Conservation (phyloP, 352 stramenopile genomes). For the Phytophthora colocasiae region DNA sequence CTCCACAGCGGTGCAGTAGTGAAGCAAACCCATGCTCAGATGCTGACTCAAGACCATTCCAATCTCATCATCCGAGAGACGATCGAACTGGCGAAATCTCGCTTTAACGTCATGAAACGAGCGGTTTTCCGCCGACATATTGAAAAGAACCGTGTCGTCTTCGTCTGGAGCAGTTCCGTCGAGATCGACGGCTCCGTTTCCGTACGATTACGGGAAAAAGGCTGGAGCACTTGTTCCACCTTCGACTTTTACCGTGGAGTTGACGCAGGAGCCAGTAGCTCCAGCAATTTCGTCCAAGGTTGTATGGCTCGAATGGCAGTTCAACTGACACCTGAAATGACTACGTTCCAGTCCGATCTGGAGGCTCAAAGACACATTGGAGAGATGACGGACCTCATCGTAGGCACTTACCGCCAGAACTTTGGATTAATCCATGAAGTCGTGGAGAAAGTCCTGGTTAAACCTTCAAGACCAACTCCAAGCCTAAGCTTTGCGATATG, state of each 20-base stretch:
- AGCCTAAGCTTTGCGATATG: not conserved
- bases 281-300: conserved; percentile 17
- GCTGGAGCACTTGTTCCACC: conserved; percentile 34
- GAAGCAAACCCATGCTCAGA: conserved; percentile 1
- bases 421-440: conserved; percentile 31
- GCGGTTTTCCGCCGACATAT: conserved; percentile 32
- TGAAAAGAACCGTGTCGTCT: conserved; percentile 35
- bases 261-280: conserved; percentile 7
- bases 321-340: conserved; percentile 35
- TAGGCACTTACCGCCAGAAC: conserved; percentile 33
- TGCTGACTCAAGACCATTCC: conserved; percentile 26
- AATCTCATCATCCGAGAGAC: conserved; percentile 33
- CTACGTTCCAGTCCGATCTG: conserved; percentile 21
- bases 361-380: conserved; percentile 34
- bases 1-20: conserved; percentile 15
- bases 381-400: conserved; percentile 38
- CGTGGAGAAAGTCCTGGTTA: conserved; percentile 23
- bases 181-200: conserved; percentile 36
- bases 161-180: conserved; percentile 40
- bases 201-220: conserved; percentile 39
- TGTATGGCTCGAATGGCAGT: conserved; percentile 30
- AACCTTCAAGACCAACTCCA: not conserved
- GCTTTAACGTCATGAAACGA: conserved; percentile 27
- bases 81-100: conserved; percentile 26
- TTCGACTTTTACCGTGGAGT: conserved; percentile 37